Percentiles rank a stretch among this genome's conserved stretches.
phyloP scores from a whole-genome alignment of 2,329 filamentous ascomycete species.

The Byssoonygena ceratinophila region DNA sequence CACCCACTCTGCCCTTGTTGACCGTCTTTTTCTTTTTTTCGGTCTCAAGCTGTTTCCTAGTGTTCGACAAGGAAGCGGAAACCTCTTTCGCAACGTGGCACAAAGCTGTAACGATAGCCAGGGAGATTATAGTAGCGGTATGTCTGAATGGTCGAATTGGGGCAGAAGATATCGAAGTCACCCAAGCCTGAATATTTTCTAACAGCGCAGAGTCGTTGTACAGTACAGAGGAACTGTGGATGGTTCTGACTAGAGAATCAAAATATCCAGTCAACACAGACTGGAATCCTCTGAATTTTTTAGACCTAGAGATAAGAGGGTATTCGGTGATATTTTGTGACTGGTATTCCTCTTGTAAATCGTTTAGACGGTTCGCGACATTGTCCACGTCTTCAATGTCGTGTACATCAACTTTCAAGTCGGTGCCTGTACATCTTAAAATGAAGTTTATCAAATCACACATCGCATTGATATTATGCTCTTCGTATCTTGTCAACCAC shows the following conservation, averaged over 20 bases:
- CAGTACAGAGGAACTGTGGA: slow-evolving; percentile 71
- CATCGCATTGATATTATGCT: slow-evolving; percentile 46
- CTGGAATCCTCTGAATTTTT: slow-evolving; percentile 66
- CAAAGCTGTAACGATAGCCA: slow-evolving; percentile 68
- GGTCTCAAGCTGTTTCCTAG: slow-evolving; percentile 65
- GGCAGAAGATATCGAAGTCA: slow-evolving; percentile 82
- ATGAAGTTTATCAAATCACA: slow-evolving; percentile 53
- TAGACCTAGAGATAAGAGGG: slow-evolving; percentile 73
- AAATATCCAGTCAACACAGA: slow-evolving; percentile 70
- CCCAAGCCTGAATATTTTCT: slow-evolving; percentile 83
- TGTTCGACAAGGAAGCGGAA: slow-evolving; percentile 60
- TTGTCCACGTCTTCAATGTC: slow-evolving; percentile 88
- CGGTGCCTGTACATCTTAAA: slow-evolving; percentile 63
- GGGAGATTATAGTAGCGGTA: slow-evolving; percentile 74
- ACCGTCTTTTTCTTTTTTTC: slow-evolving; percentile 61
- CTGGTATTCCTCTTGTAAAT: slow-evolving; percentile 82
- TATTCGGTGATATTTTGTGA: slow-evolving; percentile 79
- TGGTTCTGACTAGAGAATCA: slow-evolving; percentile 59
- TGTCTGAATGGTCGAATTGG: slow-evolving; percentile 82
- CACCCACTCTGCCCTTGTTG: slow-evolving; percentile 67
- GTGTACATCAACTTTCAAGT: slow-evolving; percentile 63
- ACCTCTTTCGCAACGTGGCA: slow-evolving; percentile 63
- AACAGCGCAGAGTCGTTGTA: slow-evolving; percentile 67
- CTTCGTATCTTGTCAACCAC: slow-evolving; percentile 49
- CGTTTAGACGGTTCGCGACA: slow-evolving; percentile 62